Conservation (phyloP, 352 stramenopile species). For the Globisporangium solare region DNA sequence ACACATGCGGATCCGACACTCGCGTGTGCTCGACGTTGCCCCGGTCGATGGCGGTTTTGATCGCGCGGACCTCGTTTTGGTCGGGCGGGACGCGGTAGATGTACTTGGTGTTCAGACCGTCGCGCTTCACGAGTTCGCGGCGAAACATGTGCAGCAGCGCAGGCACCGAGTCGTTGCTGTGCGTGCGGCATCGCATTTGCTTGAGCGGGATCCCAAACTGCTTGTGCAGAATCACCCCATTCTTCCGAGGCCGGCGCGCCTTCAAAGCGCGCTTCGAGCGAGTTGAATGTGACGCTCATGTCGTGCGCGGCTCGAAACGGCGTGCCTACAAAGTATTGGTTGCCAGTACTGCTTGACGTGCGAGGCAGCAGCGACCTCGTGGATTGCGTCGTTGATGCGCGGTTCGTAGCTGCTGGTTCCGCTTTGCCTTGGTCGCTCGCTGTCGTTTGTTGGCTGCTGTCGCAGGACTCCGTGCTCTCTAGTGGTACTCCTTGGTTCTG, state of each 20-base stretch:
- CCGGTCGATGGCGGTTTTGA: slow-evolving; percentile 43
- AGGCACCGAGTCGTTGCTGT: slow-evolving; percentile 31
- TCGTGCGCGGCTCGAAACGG: slow-evolving; percentile 45
- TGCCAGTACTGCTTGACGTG: slow-evolving; percentile 9
- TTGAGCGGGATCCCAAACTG: slow-evolving; percentile 52
- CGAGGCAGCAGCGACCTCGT: background rate
- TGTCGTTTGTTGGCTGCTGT: background rate
- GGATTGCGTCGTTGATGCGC: background rate
- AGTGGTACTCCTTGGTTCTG: background rate
- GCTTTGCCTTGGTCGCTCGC: background rate
- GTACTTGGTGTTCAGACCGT: slow-evolving; percentile 41
- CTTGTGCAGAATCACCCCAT: slow-evolving; percentile 31
- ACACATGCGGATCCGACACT: slow-evolving; percentile 42
- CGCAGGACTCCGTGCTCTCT: background rate
- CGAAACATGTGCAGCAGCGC: slow-evolving; percentile 47
- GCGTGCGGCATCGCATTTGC: slow-evolving; percentile 32
- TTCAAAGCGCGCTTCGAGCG: slow-evolving; percentile 47
- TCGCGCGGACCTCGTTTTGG: slow-evolving; percentile 30
- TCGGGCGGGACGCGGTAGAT: slow-evolving; percentile 56
- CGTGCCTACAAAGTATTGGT: slow-evolving; percentile 36
- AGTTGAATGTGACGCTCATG: slow-evolving; percentile 55
- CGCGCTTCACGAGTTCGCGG: slow-evolving; percentile 40
- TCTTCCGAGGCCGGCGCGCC: slow-evolving; percentile 25
- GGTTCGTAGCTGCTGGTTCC: background rate
- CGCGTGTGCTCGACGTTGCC: slow-evolving; percentile 33